Evolutionary conservation across 1,284 basidiomycete species (phyloP), one percentile per base, ranked within the genome.

Genomic region (Termitomyces sp.): DNA sequence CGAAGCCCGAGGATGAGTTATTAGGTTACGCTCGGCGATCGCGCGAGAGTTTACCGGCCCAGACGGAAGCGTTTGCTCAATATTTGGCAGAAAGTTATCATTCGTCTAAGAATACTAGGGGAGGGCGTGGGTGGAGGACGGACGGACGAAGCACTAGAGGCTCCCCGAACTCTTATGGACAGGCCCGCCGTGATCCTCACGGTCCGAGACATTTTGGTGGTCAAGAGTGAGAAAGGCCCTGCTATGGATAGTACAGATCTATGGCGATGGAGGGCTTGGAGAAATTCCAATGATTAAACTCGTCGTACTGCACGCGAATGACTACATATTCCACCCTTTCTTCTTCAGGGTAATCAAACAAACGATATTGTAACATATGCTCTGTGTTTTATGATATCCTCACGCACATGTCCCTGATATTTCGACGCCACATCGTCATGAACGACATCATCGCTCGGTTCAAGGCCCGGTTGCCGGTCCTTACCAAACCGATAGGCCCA

Each of bases 21-120:
- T 36, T 24, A 5, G 24, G 17, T 15, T 54, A 47, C 21, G 19
- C 52, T 47, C 12, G 52, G 46, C 49, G 49, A 42, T 49, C 44
- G 41, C 55, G 57, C 44, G 40, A 53, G 40, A 47, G 47, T 21
- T 38, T 58, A 19, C 58, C 56, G 56, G 40, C 39, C 24, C 58
- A 60, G 30, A 42, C 53, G 53, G 56, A 52, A 24, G 51, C 34
- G 43, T 58, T 55, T 31, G 39, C 50, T 40, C 51, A 45, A 50
- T 52, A 55, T 41, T 39, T 54, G 40, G 44, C 52, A 19, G 40
- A 48, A 24, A 42, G 34, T 45, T 38, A 55, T 44, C 33, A n/a
- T 31, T 34, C 52, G 15, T 28, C 52, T 42, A 49, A 46, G 24
- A 36, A 21, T 54, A 46, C 1, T 13, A 26, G 5, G n/a, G 13